These are phyloP conservation scores for Penicillium sp. DNA, from an alignment of 2,329 filamentous ascomycete species.

Conservation along the genomic window DNA sequence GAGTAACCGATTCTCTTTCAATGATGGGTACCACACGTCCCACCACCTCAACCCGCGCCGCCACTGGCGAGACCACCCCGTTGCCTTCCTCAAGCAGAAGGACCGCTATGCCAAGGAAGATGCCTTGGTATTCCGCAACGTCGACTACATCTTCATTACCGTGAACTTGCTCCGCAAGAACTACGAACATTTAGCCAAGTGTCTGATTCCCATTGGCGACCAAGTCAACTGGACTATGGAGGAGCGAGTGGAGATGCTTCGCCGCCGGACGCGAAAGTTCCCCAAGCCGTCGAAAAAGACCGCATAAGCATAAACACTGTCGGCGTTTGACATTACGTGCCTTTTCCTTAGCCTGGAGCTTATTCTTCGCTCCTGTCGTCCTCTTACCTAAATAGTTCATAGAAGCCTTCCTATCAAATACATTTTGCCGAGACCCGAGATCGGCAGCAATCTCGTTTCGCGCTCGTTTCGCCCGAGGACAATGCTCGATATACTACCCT, in stretches of 20 bases:
- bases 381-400: not conserved
- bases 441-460: not conserved
- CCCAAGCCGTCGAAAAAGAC: constrained; percentile 32
- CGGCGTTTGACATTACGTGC: not conserved
- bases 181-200: constrained; percentile 68
- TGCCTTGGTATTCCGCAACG: constrained; percentile 77
- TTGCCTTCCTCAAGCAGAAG: constrained; percentile 71
- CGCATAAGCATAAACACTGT: constrained; percentile 63
- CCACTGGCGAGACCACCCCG: constrained; percentile 80
- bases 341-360: not conserved
- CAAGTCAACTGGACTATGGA: constrained; percentile 68
- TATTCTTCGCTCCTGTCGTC: not conserved
- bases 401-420: not conserved
- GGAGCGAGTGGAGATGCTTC: constrained; percentile 65
- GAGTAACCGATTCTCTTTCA: constrained; percentile 72
- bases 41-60: constrained; percentile 77
- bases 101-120: constrained; percentile 65
- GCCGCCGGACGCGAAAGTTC: constrained; percentile 66
- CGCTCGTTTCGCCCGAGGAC: not conserved
- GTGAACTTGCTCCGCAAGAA: constrained; percentile 69
- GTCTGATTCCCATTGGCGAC: constrained; percentile 72
- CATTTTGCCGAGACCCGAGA: not conserved
- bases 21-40: constrained; percentile 62
- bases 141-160: constrained; percentile 79
- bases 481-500: not conserved